Evolutionary conservation across 2,329 filamentous ascomycete species (phyloP), one percentile per base, ranked within the genome.

Genomic region (Chrysosphaeria jannelii): DNA sequence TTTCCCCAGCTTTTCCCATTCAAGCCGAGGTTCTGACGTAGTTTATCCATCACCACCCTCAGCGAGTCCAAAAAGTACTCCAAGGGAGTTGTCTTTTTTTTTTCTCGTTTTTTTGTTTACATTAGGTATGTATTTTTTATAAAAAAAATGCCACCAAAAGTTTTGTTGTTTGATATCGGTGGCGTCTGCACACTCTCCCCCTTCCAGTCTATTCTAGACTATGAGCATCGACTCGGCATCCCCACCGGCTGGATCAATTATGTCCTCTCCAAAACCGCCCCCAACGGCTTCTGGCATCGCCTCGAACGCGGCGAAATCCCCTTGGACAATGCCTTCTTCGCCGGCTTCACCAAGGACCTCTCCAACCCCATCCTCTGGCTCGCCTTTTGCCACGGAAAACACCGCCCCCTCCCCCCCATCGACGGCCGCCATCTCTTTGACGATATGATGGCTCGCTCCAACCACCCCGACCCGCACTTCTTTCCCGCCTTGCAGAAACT

Each of bases 171-270:
- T 42, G 85, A 97, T 45, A 85, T 97, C 34, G 85, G 85, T 19
- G 85, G 85, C 30, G 85, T 97, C 34, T 88, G 76, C 54, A 81
- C 91, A 25, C 51, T 70, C 13, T 91, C 78, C 1, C 85, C 85
- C 7, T 79, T 97, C 37, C 76, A 89, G 47, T 66, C 74, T 3
- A 93, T 97, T 35, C 54, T 89, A 27, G 70, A 89, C 45, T 91
- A 91, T 41, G 85, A 93, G 41, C 47, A 66, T 25, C 49, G 57
- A 29, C 52, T 72, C 27, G 54, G 55, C 19, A 81, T 93, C 23
- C 81, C 79, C 1, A 54, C 64, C 4, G 81, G 79, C 37, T 93
- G 78, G 67, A 57, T 93, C 35, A 93, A 93, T 49, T 68, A 70
- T 46, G 71, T 71, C 34, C 85, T 93, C 38, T 76, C 75, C 24